These are phyloP conservation scores for Saccharomycopsis microspora DNA, from an alignment of 805 yeast genomes.

Conservation along the genomic window DNA sequence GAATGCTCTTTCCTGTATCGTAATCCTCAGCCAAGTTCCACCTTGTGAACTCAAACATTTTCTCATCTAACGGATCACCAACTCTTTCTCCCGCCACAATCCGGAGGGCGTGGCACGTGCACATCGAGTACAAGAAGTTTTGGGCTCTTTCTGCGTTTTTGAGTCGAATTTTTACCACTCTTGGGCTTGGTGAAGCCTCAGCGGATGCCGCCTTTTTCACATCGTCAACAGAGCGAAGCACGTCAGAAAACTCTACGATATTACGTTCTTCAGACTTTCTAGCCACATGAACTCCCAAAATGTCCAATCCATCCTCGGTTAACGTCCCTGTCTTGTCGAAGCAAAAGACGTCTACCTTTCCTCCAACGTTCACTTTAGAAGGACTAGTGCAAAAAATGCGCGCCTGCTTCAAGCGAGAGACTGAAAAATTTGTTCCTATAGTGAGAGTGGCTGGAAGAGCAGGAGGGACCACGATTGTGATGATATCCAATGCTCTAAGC, in stretches of 20 bases:
- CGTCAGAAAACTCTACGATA: constrained; percentile 13
- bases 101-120: constrained; percentile 80
- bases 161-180: neutral
- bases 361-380: constrained; percentile 90
- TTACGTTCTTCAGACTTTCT: constrained; percentile 12
- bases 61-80: constrained; percentile 90
- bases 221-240: constrained; percentile 17
- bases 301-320: constrained; percentile 93
- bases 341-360: constrained; percentile 80
- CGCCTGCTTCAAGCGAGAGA: constrained; percentile 56
- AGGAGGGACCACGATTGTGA: constrained; percentile 97
- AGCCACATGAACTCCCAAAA: constrained; percentile 49
- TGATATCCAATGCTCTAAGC: constrained; percentile 82
- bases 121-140: constrained; percentile 27
- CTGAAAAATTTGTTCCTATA: constrained; percentile 90
- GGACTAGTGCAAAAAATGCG: constrained; percentile 88
- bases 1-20: constrained; percentile 29
- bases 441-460: constrained; percentile 96
- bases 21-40: constrained; percentile 71
- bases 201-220: neutral
- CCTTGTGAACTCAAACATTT: constrained; percentile 84
- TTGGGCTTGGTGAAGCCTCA: neutral
- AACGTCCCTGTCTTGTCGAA: constrained; percentile 97
- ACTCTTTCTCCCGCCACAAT: constrained; percentile 65
- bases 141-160: neutral